Percentiles rank a stretch among this genome's conserved stretches.
Conservation (phyloP, 2,329 filamentous ascomycete genomes). For the Apiospora saccharicola region DNA sequence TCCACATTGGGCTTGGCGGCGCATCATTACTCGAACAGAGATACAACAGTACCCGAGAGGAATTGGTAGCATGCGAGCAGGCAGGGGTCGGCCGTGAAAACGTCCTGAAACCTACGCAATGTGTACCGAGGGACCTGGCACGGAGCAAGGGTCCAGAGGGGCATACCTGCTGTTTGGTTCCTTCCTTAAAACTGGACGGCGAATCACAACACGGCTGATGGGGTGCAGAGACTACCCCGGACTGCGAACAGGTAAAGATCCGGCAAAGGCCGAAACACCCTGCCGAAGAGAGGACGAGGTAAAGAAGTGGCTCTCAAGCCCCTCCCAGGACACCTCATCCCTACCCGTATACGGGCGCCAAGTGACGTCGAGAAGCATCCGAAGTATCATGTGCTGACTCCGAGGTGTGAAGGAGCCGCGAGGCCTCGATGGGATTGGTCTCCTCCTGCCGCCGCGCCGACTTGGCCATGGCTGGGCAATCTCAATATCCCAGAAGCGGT, state of each 20-base stretch:
- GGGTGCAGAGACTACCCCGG: conserved; percentile 7
- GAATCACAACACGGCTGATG: background rate
- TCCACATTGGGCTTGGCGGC: background rate
- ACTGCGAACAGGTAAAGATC: background rate
- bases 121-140: background rate
- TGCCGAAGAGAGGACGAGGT: background rate
- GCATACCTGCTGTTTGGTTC: conserved; percentile 1
- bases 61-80: background rate
- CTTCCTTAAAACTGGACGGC: background rate
- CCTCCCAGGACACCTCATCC: background rate
- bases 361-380: conserved; percentile 11
- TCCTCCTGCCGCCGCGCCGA: background rate
- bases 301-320: background rate
- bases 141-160: background rate
- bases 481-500: background rate
- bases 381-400: conserved; percentile 3
- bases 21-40: conserved; percentile 21
- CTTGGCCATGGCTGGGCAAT: conserved; percentile 17
- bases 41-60: background rate
- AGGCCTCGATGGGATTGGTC: background rate
- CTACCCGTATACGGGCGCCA: conserved; percentile 1
- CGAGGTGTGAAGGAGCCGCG: background rate
- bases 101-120: conserved; percentile 8
- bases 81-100: conserved; percentile 8
- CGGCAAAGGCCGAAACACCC: conserved; percentile 12